phyloP scores from a whole-genome alignment of 768 basidiomycete species.

The Pulveroboletus frians region DNA sequence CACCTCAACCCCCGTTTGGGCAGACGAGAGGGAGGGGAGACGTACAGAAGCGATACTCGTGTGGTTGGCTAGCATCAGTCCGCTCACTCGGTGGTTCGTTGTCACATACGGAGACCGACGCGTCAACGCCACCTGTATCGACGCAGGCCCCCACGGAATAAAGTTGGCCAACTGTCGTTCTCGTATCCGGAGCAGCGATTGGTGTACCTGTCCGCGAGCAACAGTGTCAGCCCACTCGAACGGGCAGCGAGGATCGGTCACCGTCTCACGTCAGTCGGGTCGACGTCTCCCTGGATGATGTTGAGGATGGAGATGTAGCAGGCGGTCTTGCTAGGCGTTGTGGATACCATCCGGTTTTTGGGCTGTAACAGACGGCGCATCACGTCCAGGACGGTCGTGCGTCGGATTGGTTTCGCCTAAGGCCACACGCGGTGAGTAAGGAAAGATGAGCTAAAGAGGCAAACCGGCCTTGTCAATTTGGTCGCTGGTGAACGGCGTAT shows the following conservation, averaged over 20 bases:
- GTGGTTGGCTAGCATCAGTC: conserved; percentile 98
- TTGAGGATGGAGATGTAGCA: conserved; percentile 98
- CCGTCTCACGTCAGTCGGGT: conserved; percentile 80
- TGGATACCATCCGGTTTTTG: conserved; percentile 97
- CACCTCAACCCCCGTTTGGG: too few relatives aligned
- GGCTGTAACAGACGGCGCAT: conserved; percentile 97
- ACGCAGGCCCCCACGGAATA: conserved; percentile 98
- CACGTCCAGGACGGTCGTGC: conserved; percentile 96
- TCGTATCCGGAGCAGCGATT: conserved; percentile 92
- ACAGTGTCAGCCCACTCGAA: neutral
- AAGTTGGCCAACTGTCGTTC: conserved; percentile 96
- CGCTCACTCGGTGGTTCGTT: conserved; percentile 91
- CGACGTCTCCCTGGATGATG: conserved; percentile 98
- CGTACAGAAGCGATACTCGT: conserved; percentile 94
- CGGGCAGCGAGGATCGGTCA: neutral
- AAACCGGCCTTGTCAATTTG: conserved; percentile 83
- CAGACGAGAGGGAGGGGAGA: conserved; percentile 1
- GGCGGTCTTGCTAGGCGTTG: conserved; percentile 82
- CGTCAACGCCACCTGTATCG: conserved; percentile 94
- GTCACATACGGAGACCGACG: conserved; percentile 84
- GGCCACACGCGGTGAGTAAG: neutral
- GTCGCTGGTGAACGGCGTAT: conserved; percentile 97
- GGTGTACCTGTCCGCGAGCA: conserved; percentile 66
- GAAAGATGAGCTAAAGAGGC: neutral
- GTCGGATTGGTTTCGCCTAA: conserved; percentile 89